These are phyloP conservation scores for Epichloe aotearoae DNA, from an alignment of 2,329 filamentous ascomycete species.

Conservation along the genomic window DNA sequence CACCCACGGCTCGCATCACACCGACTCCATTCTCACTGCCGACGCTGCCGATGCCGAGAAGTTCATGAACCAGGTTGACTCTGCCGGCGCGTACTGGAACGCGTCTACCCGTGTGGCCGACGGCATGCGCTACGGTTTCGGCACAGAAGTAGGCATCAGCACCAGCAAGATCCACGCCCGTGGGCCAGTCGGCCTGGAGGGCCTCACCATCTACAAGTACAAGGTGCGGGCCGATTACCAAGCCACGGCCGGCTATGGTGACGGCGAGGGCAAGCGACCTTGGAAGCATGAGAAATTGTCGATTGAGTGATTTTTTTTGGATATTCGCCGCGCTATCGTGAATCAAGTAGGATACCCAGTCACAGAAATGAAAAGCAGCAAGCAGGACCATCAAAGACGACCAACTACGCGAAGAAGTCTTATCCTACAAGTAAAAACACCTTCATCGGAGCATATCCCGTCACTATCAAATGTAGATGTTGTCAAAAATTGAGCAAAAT, in stretches of 20 bases:
- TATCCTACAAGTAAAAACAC: no score
- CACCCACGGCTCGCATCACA: slow-evolving; percentile 82
- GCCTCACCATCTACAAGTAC: slow-evolving; percentile 96
- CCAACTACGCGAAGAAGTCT: no score
- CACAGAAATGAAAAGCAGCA: not conserved
- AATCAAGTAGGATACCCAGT: not conserved
- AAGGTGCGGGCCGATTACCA: slow-evolving; percentile 76
- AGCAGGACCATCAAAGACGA: no score
- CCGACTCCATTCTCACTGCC: slow-evolving; percentile 75
- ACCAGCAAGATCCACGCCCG: slow-evolving; percentile 97
- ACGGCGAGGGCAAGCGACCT: slow-evolving; percentile 43
- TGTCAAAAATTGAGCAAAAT: slow-evolving; percentile 13
- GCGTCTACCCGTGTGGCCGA: slow-evolving; percentile 89
- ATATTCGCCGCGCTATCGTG: not conserved
- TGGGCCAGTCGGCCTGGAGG: slow-evolving; percentile 86
- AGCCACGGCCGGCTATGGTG: slow-evolving; percentile 61
- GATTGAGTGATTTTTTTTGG: not conserved
- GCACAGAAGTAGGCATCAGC: slow-evolving; percentile 94
- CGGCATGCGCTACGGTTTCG: slow-evolving; percentile 94
- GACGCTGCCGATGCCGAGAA: slow-evolving; percentile 54
- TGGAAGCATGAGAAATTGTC: slow-evolving; percentile 45
- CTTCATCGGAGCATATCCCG: no score
- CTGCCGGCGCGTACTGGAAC: slow-evolving; percentile 93
- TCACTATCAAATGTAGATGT: slow-evolving; percentile 19
- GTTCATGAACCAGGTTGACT: slow-evolving; percentile 79